These are phyloP conservation scores for Brassica incana DNA, from an alignment of 345 rosid genomes.

Conservation along the genomic window DNA sequence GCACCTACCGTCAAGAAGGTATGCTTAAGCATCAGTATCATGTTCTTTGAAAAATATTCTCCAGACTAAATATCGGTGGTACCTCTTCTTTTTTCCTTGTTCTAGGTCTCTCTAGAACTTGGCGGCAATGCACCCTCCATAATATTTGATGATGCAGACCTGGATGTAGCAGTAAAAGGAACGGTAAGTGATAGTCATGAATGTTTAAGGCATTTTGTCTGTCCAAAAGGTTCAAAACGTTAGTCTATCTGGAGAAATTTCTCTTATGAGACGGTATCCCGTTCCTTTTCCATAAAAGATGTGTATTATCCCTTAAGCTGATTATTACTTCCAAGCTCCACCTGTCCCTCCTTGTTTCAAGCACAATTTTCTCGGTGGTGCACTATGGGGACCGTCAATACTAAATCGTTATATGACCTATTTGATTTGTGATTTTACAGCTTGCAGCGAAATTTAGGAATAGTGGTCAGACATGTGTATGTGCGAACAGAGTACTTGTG, in stretches of 20 bases:
- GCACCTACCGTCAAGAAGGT: constrained; percentile 94
- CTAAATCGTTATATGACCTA: background rate
- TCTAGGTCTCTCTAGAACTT: constrained; percentile 86
- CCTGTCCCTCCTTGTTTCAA: background rate
- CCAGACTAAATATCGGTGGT: background rate
- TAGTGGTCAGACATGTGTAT: constrained; percentile 97
- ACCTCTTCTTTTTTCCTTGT: constrained; percentile 29
- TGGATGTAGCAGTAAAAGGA: constrained; percentile 95
- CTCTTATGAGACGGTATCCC: background rate
- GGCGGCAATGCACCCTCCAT: constrained; percentile 99
- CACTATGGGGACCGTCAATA: background rate
- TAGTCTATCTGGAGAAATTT: constrained; percentile 14
- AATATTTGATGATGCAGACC: constrained; percentile 90
- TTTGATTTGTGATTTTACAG: constrained; percentile 50
- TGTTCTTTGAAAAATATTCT: background rate
- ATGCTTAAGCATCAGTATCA: constrained; percentile 26
- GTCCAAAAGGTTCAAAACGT: constrained; percentile 1
- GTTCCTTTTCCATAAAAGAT: constrained; percentile 2
- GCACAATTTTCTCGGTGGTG: constrained; percentile 3
- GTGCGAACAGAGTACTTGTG: constrained; percentile 86
- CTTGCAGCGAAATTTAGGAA: constrained; percentile 95
- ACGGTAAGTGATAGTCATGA: constrained; percentile 54
- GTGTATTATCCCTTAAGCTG: constrained; percentile 5
- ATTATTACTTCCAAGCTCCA: constrained; percentile 14
- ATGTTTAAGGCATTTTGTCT: background rate